phyloP scores from a whole-genome alignment of 2,329 filamentous ascomycete genomes.

The Teratosphaeria destructans region DNA sequence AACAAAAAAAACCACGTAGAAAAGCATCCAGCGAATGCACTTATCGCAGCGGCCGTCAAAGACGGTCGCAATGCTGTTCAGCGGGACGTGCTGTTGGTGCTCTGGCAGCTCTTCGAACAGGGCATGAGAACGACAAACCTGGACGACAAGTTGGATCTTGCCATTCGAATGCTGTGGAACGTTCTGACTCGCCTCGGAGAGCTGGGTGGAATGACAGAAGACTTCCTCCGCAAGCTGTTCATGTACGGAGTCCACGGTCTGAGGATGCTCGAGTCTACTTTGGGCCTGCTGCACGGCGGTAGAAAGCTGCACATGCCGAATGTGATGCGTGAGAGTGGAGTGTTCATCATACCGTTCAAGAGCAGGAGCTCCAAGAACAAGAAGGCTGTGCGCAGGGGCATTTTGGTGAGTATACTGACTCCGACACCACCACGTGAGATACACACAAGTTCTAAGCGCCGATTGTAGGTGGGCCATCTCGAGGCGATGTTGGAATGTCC shows the following conservation, averaged over 20 bases:
- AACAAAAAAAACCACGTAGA: not conserved
- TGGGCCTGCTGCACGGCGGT: not conserved
- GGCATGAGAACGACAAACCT: not conserved
- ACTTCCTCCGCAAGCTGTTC: slow-evolving; percentile 3
- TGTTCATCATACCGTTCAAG: not conserved
- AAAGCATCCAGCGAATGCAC: not conserved
- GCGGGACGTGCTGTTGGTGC: not conserved
- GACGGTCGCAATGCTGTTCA: not conserved
- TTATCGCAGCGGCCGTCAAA: not conserved
- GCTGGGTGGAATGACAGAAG: slow-evolving; percentile 1
- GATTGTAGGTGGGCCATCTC: not conserved
- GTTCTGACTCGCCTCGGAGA: slow-evolving; percentile 1
- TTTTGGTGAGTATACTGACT: not conserved
- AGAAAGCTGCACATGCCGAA: not conserved
- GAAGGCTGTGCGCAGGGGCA: not conserved
- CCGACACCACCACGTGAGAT: no score
- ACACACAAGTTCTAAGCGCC: no score
- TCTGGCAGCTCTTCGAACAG: not conserved
- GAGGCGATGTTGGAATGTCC: not conserved
- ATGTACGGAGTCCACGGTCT: slow-evolving; percentile 3
- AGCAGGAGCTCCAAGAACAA: not conserved
- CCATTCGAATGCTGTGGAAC: not conserved
- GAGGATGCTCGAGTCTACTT: not conserved
- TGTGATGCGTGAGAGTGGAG: not conserved
- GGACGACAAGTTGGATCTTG: not conserved